A percentile compares a stretch with the other conserved stretches of the same genome.
Evolutionary conservation across 495 filamentous ascomycete genomes (phyloP).

Genomic region (Xylona heveae): DNA sequence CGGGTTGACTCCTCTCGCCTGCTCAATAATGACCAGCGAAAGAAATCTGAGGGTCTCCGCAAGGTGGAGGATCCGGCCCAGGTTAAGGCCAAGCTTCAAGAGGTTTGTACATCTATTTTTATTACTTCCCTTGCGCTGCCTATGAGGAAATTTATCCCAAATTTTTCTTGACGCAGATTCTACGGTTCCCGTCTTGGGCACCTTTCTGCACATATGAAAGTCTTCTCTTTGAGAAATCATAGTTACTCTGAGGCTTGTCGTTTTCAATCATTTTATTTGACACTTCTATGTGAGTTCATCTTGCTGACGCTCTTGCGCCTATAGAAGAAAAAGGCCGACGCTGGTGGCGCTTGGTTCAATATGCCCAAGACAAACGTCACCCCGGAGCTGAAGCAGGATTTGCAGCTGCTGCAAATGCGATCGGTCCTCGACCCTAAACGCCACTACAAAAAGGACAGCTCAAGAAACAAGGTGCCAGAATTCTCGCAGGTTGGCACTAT

Average conservation of each 20-base stretch:
- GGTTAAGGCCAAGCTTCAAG: conserved; percentile 16
- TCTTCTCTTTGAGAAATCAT: conserved; percentile 55
- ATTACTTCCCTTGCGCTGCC: conserved; percentile 13
- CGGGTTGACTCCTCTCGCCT: conserved; percentile 24
- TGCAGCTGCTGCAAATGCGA: conserved; percentile 75
- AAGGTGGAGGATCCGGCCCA: conserved; percentile 22
- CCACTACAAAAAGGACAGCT: conserved; percentile 71
- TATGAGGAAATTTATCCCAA: conserved; percentile 54
- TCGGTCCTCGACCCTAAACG: conserved; percentile 74
- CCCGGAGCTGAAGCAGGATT: conserved; percentile 62
- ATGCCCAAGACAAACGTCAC: conserved; percentile 68
- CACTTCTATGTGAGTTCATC: conserved; percentile 2
- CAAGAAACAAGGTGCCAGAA: conserved; percentile 39
- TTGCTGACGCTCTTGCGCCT: conserved; percentile 12
- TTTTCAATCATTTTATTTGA: conserved; percentile 5
- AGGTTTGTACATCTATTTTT: conserved; percentile 21
- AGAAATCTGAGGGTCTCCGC: conserved; percentile 20
- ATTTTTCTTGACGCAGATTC: conserved; percentile 38
- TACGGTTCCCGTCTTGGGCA: conserved; percentile 57
- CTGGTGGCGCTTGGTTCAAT: conserved; percentile 57
- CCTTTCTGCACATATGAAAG: conserved; percentile 55
- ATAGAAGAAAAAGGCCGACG: conserved; percentile 33
- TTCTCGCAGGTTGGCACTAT: conserved; percentile 81
- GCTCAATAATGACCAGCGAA: conserved; percentile 19
- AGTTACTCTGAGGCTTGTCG: conserved; percentile 87